phyloP scores from a whole-genome alignment of 345 rosid species.

The Hibiscus trionum region DNA sequence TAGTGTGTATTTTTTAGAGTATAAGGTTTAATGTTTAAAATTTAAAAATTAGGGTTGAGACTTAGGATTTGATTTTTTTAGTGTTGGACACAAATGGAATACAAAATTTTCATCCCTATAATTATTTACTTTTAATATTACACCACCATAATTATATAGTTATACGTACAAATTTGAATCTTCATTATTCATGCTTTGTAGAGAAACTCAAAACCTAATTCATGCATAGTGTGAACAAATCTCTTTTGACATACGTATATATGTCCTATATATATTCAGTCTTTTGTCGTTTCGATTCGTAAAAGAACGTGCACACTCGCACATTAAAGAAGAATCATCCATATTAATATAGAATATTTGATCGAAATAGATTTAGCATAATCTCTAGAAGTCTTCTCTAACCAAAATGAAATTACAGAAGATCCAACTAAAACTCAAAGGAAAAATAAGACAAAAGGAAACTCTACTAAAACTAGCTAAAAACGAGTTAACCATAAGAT shows the following conservation, averaged over 20 bases:
- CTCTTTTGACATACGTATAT: background rate
- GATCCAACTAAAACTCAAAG: conserved; percentile 7
- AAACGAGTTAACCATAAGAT: background rate
- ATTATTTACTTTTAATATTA: no score
- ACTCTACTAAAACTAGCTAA: background rate
- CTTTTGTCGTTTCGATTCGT: no score
- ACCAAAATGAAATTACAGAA: conserved; percentile 22
- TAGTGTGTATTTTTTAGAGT: no score
- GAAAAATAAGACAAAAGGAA: background rate
- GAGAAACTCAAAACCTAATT: background rate
- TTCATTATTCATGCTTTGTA: background rate
- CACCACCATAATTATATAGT: conserved; percentile 12
- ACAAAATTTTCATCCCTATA: no score
- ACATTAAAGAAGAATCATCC: background rate
- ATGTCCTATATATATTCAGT: background rate
- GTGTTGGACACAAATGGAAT: no score
- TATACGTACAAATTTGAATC: background rate
- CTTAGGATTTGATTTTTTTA: no score
- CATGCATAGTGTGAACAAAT: background rate
- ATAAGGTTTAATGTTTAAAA: no score
- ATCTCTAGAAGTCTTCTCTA: conserved; percentile 13
- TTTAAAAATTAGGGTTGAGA: no score
- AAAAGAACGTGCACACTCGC: no score
- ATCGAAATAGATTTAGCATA: conserved; percentile 1
- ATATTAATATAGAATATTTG: background rate